Evolutionary conservation across 192 early-diverging fungal species (phyloP), one percentile per base, ranked within the genome.

Genomic region (Backusella tarrabulga): DNA sequence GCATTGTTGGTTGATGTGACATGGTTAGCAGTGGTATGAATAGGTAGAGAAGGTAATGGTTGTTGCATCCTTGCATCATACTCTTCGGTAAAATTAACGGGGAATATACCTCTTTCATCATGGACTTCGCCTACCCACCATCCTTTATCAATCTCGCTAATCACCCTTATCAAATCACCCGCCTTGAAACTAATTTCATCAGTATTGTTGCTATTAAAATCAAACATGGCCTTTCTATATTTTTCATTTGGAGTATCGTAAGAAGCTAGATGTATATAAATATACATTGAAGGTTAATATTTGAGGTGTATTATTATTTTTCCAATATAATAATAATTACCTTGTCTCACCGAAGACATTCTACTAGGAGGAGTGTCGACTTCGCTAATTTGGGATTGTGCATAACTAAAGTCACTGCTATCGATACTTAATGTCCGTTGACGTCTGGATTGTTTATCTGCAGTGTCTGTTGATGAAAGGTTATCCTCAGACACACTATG

Each of bases 61-160:
- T 63, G 56, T 4, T 63, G 56, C 1, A 29, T 29, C n/a, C 56
- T 63, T 63, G 56, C 56, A 29, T 63, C 56, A 50, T 72, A 34
- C 8, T 89, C 90, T 78, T 95, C 94, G 15, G 92, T 93, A 72
- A 98, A 99, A 81, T 98, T 97, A 46, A 88, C 88, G 26, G 97
- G 97, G 85, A 99, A 98, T 87, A 99, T 93, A 12, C 97, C 97
- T n/a, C 73, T 83, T 19, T 79, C 71, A 71, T 80, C 83, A 81
- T 95, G 91, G 8, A 95, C 76, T 82, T 93, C 91, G 26, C 97
- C 97, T 35, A 91, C 85, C 96, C 97, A 97, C 97, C 97, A 99
- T 0, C 97, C 97, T 66, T 95, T 92, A 74, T 97, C 95, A 41
- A 97, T 91, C 78, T 94, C 93, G 52, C 93, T 91, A 1, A 90